These are phyloP conservation scores for Kwoniella dendrophila DNA, from an alignment of 768 basidiomycete genomes.

Conservation along the genomic window DNA sequence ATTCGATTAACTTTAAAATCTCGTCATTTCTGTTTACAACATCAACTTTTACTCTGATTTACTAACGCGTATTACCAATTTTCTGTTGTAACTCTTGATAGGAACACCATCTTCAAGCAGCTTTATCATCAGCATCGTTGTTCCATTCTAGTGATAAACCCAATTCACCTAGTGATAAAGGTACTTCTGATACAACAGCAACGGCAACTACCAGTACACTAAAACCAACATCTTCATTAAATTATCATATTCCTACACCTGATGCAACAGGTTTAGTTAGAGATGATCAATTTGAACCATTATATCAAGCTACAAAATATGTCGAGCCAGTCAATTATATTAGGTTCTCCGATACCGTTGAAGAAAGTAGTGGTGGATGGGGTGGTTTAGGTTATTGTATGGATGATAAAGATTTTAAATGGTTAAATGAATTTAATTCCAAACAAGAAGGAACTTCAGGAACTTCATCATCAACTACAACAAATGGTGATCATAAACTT, in stretches of 20 bases:
- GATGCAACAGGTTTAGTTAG: conserved; percentile 76
- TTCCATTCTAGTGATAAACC: conserved; percentile 47
- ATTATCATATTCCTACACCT: conserved; percentile 83
- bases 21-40: conserved; percentile 8
- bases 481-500: background rate
- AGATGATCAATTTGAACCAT: conserved; percentile 68
- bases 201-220: conserved; percentile 49
- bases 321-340: conserved; percentile 76
- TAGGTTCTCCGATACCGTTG: conserved; percentile 80
- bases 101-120: conserved; percentile 60
- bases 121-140: conserved; percentile 57
- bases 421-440: conserved; percentile 85
- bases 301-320: conserved; percentile 74
- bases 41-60: conserved; percentile 4
- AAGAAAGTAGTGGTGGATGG: conserved; percentile 65
- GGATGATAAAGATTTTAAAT: conserved; percentile 94
- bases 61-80: background rate
- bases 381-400: conserved; percentile 85
- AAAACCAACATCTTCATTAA: conserved; percentile 55
- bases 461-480: conserved; percentile 9
- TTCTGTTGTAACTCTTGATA: conserved; percentile 15
- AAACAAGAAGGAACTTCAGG: conserved; percentile 70
- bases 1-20: too few species aligned
- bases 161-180: conserved; percentile 31
- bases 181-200: conserved; percentile 26